Conservation (phyloP, 768 basidiomycete genomes). For the Tulasnella sp. region DNA sequence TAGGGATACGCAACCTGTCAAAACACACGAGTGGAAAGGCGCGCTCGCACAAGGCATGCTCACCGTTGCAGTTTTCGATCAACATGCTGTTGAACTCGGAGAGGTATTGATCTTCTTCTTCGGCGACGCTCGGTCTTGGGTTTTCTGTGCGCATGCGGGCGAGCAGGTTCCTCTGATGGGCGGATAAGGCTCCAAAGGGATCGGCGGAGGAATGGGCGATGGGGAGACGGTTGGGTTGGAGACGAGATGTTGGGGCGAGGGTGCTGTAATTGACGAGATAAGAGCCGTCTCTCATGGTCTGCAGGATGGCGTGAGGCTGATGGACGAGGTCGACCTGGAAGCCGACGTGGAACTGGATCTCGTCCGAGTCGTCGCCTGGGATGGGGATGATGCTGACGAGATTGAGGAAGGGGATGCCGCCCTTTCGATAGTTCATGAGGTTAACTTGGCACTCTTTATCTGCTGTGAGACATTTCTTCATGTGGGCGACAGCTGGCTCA, state of each 20-base stretch:
- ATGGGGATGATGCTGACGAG: slow-evolving; percentile 91
- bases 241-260: slow-evolving; percentile 28
- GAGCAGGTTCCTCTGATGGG: slow-evolving; percentile 33
- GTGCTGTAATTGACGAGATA: slow-evolving; percentile 67
- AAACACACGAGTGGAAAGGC: background rate
- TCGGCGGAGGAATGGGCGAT: slow-evolving; percentile 27
- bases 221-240: slow-evolving; percentile 18
- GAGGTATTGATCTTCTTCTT: slow-evolving; percentile 36
- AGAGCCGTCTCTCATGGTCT: slow-evolving; percentile 75
- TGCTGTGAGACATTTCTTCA: slow-evolving; percentile 64
- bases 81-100: slow-evolving; percentile 43
- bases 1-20: slow-evolving; percentile 45
- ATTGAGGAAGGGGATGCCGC: slow-evolving; percentile 86
- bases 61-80: slow-evolving; percentile 49
- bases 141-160: slow-evolving; percentile 10
- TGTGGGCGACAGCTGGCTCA: slow-evolving; percentile 63
- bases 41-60: slow-evolving; percentile 27
- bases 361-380: slow-evolving; percentile 68
- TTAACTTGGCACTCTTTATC: slow-evolving; percentile 89
- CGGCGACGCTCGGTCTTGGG: background rate
- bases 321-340: slow-evolving; percentile 93
- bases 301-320: slow-evolving; percentile 81
- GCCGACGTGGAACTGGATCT: slow-evolving; percentile 86
- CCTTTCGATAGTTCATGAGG: slow-evolving; percentile 86
- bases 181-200: slow-evolving; percentile 16